phyloP scores from a whole-genome alignment of 2,329 filamentous ascomycete species.

The Chaetoscypha palmicola region DNA sequence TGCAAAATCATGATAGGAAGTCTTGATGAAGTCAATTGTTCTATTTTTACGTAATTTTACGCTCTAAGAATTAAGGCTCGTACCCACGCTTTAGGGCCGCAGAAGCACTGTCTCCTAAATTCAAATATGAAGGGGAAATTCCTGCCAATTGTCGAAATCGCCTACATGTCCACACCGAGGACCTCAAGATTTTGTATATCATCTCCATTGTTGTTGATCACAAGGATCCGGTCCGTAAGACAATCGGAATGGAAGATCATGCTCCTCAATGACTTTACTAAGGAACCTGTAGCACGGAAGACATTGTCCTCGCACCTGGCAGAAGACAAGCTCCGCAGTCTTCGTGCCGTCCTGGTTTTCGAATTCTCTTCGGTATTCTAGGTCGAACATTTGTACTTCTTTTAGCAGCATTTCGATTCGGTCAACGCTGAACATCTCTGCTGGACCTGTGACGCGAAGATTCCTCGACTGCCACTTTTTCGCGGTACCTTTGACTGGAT shows the following conservation, averaged over 20 bases:
- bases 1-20: too few relatives aligned
- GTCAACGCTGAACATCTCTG: not conserved
- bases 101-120: too few relatives aligned
- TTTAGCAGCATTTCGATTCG: not conserved
- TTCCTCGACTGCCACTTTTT: not conserved
- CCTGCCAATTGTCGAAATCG: too few relatives aligned
- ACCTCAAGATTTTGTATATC: too few relatives aligned
- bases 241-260: not conserved
- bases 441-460: not conserved
- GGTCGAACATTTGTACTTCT: not conserved
- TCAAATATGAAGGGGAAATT: too few relatives aligned
- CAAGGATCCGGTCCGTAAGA: conserved; percentile 2
- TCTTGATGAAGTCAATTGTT: too few relatives aligned
- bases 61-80: too few relatives aligned
- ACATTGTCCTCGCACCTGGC: not conserved
- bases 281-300: not conserved
- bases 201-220: too few relatives aligned
- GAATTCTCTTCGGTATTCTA: not conserved
- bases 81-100: too few relatives aligned
- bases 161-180: too few relatives aligned
- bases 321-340: not conserved
- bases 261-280: not conserved
- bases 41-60: too few relatives aligned
- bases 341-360: not conserved
- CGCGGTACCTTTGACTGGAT: not conserved